phyloP scores from a whole-genome alignment of 805 yeast species.

The Ogataea saltuana region DNA sequence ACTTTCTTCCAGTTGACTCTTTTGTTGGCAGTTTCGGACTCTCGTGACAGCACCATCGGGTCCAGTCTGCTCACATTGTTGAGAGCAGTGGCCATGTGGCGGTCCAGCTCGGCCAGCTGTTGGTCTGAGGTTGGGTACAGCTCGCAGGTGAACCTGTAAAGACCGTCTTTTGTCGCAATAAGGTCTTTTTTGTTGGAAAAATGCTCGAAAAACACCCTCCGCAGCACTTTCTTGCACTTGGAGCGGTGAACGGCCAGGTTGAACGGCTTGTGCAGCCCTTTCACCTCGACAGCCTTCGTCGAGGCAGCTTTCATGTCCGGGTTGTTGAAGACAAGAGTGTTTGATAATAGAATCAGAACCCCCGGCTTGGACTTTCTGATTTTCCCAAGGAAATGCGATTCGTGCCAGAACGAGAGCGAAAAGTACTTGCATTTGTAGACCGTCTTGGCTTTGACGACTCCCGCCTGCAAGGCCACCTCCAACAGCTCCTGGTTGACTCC shows the following conservation, averaged over 20 bases:
- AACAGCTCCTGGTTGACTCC: conserved; percentile 29
- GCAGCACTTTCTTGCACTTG: conserved; percentile 23
- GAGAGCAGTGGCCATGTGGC: conserved; percentile 20
- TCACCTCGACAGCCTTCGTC: background rate
- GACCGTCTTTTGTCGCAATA: conserved; percentile 23
- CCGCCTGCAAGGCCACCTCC: conserved; percentile 11
- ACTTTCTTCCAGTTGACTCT: conserved; percentile 25
- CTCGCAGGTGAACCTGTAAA: conserved; percentile 23
- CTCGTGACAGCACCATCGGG: conserved; percentile 4
- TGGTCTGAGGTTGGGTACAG: conserved; percentile 16
- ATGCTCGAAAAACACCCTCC: conserved; percentile 21
- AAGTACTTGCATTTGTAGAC: conserved; percentile 27
- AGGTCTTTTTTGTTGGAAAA: conserved; percentile 6
- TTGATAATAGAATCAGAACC: conserved; percentile 15
- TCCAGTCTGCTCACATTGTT: conserved; percentile 17
- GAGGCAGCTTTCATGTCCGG: conserved; percentile 7
- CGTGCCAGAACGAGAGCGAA: conserved; percentile 25
- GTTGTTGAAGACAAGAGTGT: conserved; percentile 27
- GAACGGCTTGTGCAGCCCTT: conserved; percentile 20
- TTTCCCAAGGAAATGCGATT: conserved; percentile 24
- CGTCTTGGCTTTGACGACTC: conserved; percentile 10
- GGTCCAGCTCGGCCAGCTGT: conserved; percentile 18
- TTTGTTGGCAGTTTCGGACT: conserved; percentile 11
- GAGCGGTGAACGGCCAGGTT: conserved; percentile 30
- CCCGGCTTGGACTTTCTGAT: conserved; percentile 38